These are phyloP conservation scores for Phytopythium aichiense DNA, from an alignment of 352 stramenopile genomes.

Conservation along the genomic window DNA sequence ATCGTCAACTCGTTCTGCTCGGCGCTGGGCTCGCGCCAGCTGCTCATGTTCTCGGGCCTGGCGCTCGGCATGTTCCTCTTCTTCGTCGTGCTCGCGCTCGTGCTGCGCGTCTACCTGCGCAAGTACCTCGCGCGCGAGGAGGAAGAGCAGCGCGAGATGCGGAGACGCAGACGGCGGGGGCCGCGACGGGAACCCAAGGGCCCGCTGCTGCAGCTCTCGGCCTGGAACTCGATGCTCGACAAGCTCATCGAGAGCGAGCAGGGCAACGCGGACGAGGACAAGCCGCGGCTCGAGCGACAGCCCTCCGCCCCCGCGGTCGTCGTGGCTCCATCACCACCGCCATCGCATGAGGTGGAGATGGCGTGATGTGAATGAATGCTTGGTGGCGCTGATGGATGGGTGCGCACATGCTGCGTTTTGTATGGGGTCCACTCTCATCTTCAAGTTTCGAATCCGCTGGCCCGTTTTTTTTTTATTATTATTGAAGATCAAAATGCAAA, in stretches of 20 bases:
- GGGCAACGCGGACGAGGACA: not conserved
- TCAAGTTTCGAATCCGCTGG: not conserved
- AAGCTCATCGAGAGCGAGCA: constrained; percentile 25
- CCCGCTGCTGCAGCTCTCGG: constrained; percentile 17
- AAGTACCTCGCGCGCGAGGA: not conserved
- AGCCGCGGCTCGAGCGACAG: not conserved
- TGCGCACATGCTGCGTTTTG: not conserved
- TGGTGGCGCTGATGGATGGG: not conserved
- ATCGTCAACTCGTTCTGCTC: constrained; percentile 15
- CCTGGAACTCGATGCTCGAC: constrained; percentile 32
- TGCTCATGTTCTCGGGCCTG: constrained; percentile 22
- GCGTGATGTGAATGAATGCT: not conserved
- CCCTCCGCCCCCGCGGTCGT: not conserved
- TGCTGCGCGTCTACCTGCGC: constrained; percentile 6
- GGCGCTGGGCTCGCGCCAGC: constrained; percentile 9
- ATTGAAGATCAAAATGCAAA: too few species aligned
- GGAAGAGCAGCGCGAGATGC: not conserved
- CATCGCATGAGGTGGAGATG: not conserved
- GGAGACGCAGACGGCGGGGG: not conserved
- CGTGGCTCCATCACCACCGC: not conserved
- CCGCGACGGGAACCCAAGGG: constrained; percentile 9
- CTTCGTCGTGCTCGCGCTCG: constrained; percentile 18
- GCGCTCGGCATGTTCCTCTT: constrained; percentile 20
- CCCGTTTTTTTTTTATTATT: too few species aligned
- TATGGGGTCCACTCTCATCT: constrained; percentile 1